Evolutionary conservation across 441 rosid species (phyloP).

Genomic region (Macaranga tanarius): DNA sequence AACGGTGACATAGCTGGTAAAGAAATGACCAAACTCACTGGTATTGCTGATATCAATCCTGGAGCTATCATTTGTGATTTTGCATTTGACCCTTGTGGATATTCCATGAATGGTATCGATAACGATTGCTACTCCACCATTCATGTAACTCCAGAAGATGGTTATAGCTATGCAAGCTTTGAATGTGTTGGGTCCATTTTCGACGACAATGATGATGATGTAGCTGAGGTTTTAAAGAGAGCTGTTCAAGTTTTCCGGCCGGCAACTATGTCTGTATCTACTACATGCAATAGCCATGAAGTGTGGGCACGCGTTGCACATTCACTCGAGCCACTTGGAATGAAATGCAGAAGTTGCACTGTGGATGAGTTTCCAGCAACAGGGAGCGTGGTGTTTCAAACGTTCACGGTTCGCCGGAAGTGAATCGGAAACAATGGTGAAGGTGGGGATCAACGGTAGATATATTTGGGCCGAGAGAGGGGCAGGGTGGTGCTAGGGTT

Average conservation of each 20-base stretch:
- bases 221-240: slow-evolving; percentile 49
- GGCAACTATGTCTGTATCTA: slow-evolving; percentile 59
- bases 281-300: slow-evolving; percentile 56
- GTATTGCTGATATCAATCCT: slow-evolving; percentile 65
- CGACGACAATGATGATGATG: slow-evolving; percentile 50
- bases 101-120: slow-evolving; percentile 94
- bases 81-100: slow-evolving; percentile 94
- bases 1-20: slow-evolving; percentile 59
- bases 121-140: slow-evolving; percentile 87
- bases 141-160: slow-evolving; percentile 97
- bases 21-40: slow-evolving; percentile 78
- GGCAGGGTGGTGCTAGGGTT: slow-evolving; percentile 1
- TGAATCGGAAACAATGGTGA: slow-evolving; percentile 10
- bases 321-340: slow-evolving; percentile 63
- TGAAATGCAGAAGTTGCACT: slow-evolving; percentile 70
- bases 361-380: slow-evolving; percentile 73
- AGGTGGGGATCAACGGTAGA: slow-evolving; percentile 7
- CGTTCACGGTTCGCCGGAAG: slow-evolving; percentile 76
- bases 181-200: slow-evolving; percentile 72
- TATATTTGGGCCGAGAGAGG: slow-evolving; percentile 13
- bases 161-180: slow-evolving; percentile 91
- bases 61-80: slow-evolving; percentile 73
- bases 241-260: slow-evolving; percentile 80
- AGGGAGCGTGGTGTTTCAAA: slow-evolving; percentile 70
- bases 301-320: slow-evolving; percentile 62